Evolutionary conservation across 2,329 filamentous ascomycete genomes (phyloP), one percentile per base, ranked within the genome.

Genomic region (Magnaporthales sp.): DNA sequence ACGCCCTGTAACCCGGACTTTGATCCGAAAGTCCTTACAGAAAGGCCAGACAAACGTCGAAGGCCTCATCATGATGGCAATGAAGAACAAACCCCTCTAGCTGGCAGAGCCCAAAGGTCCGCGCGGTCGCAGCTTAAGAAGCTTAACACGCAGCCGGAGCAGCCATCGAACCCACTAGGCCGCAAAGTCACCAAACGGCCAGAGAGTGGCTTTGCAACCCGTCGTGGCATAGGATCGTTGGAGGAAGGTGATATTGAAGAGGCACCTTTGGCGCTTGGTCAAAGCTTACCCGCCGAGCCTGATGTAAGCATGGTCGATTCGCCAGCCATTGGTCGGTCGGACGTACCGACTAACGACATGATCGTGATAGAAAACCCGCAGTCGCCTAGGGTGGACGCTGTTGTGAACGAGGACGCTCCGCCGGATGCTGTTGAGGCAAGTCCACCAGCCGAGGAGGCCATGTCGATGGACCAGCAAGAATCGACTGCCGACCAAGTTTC

Each of bases 1-100:
- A 82, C 82, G 3, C 26, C 78, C 15, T 88, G 85, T 71, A 88
- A 88, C 69, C 80, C 84, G 2, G 72, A 73, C 66, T 83, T 77
- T 63, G 73, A 78, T 19, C 74, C 77, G 27, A 70, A 72, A 10
- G 63, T 73, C 29, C 38, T 27, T 19, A 24, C 26, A 22, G 31
- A 62, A n/a, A 26, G 26, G 15, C n/a, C 26, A 27, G 61, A 51
- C 6, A 58, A 32, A 8, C 64, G 30, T 19, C 54, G 64, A 62
- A 58, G 32, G 10, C n/a, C 51, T 4, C 60, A 27, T 29, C 22
- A 11, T 27, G 24, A 27, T 60, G 56, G 56, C 24, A 27, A 19
- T 27, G 56, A 60, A 27, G 24, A 51, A 15, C 38, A 51, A 51
- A 19, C 15, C 38, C 13, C 38, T 51, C 38, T 10, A n/a, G 6